phyloP scores from a whole-genome alignment of 2,329 filamentous ascomycete genomes.

The Stachybotrys elegans region DNA sequence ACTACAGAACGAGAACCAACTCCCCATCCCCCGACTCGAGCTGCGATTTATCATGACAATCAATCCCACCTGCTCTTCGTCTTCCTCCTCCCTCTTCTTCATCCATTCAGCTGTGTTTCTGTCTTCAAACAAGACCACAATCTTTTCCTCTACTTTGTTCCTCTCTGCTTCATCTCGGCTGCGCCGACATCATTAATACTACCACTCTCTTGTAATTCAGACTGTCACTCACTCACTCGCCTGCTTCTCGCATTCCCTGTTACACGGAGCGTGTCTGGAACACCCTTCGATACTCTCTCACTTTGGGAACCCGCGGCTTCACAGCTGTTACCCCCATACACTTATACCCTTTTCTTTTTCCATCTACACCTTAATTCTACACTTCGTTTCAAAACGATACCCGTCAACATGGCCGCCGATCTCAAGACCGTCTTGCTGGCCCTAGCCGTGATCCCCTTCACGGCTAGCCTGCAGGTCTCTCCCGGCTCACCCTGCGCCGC shows the following conservation, averaged over 20 bases:
- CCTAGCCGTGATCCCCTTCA: conserved; percentile 13
- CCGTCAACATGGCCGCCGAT: neutral
- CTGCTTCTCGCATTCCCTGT: too few species aligned
- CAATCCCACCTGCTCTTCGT: too few species aligned
- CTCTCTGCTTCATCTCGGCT: conserved; percentile 1
- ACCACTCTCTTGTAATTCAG: conserved; percentile 3
- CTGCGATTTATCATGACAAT: too few species aligned
- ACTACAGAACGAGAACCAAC: too few species aligned
- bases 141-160: neutral
- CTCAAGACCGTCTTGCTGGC: conserved; percentile 4
- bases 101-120: too few species aligned
- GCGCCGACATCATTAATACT: neutral
- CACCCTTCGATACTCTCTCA: neutral
- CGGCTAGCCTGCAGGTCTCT: conserved; percentile 42
- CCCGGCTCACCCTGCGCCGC: conserved; percentile 50
- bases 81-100: too few species aligned
- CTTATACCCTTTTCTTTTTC: neutral
- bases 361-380: neutral
- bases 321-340: neutral
- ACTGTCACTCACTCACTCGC: neutral
- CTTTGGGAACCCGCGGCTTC: too few species aligned
- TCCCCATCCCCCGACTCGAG: too few species aligned
- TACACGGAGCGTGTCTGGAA: conserved; percentile 1
- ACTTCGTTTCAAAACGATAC: neutral
- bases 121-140: too few species aligned